Percentiles rank a stretch among this genome's conserved stretches.
These are phyloP conservation scores for Microglena sp. DNA, from an alignment of 139 green algal genomes.

Conservation along the genomic window DNA sequence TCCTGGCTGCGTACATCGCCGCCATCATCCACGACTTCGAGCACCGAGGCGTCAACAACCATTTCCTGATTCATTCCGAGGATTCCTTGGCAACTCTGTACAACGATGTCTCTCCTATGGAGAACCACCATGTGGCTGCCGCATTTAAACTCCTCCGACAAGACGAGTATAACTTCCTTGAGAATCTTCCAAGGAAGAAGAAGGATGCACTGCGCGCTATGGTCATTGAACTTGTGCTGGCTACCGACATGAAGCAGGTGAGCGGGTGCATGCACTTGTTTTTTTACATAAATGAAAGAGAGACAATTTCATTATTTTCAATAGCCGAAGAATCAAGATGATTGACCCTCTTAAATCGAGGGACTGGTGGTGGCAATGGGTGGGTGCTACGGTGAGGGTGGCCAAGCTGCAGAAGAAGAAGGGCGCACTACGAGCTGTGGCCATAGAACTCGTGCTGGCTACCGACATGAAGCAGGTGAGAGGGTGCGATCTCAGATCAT, in stretches of 20 bases:
- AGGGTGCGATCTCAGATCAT: conserved; percentile 42
- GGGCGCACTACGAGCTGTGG: conserved; percentile 25
- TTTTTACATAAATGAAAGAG: too few species aligned
- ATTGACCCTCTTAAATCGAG: too few species aligned
- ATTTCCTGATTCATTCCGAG: conserved; percentile 29
- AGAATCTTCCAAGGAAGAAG: neutral
- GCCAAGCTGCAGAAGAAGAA: too few species aligned
- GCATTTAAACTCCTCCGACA: conserved; percentile 23
- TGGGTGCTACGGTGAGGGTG: too few species aligned
- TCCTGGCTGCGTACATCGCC: conserved; percentile 1
- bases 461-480: conserved; percentile 52
- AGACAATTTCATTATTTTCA: too few species aligned
- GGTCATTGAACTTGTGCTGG: conserved; percentile 55
- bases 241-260: conserved; percentile 62
- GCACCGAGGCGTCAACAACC: conserved; percentile 17
- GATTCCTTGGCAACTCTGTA: conserved; percentile 37
- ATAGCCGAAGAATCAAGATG: too few species aligned
- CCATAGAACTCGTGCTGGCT: conserved; percentile 51
- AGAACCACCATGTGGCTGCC: conserved; percentile 46
- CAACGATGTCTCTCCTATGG: conserved; percentile 30
- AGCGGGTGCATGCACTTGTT: neutral
- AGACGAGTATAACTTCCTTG: conserved; percentile 23
- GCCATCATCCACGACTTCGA: conserved; percentile 18
- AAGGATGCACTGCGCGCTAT: conserved; percentile 25
- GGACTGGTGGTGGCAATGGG: too few species aligned